Evolutionary conservation across 805 yeast genomes (phyloP), one percentile per base, ranked within the genome.

Genomic region (Saccharomycopsis oosterbeekiorum): DNA sequence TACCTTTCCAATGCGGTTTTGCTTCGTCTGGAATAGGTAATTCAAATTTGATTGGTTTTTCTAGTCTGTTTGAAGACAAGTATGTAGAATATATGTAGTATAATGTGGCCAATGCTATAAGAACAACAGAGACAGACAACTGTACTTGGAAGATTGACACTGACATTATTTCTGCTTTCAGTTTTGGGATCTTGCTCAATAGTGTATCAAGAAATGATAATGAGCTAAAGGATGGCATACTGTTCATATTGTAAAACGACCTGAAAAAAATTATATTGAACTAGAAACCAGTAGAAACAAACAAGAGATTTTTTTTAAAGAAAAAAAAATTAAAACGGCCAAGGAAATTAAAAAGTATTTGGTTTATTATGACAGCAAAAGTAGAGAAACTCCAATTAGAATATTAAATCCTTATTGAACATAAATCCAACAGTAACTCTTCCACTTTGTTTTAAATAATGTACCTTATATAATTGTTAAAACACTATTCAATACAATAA

Each of bases 1-100:
- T 86, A 6, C 96, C 96, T 72, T 91, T 91, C 97, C 97, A 92
- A 70, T 89, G 93, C 3, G 91, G 89, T 70, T 84, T 80, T 37
- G 96, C 90, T 68, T 86, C 89, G 64, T 81, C 87, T 1, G 96
- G 96, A 37, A 84, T 74, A 2, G 84, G 79, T 19, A 85, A 69
- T 53, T 77, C 78, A 67, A 85, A 76, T 65, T 81, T 82, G 19
- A 73, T 61, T 11, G 81, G 75, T 40, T 68, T 73, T 50, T 74
- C 68, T 15, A 59, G 19, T 12, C 60, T 54, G 51, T 51, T 37
- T 1, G 60, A 47, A 5, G 64, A 59, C n/a, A 59, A 34, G 17
- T 66, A 57, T 41, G 61, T 58, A 12, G 65, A 60, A 50, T 59
- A 65, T 15, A 65, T 53, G 34, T 63, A 64, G 36, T 64, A 59